Evolutionary conservation across 805 yeast genomes (phyloP).

Genomic region (Torulaspora gathmanii): DNA sequence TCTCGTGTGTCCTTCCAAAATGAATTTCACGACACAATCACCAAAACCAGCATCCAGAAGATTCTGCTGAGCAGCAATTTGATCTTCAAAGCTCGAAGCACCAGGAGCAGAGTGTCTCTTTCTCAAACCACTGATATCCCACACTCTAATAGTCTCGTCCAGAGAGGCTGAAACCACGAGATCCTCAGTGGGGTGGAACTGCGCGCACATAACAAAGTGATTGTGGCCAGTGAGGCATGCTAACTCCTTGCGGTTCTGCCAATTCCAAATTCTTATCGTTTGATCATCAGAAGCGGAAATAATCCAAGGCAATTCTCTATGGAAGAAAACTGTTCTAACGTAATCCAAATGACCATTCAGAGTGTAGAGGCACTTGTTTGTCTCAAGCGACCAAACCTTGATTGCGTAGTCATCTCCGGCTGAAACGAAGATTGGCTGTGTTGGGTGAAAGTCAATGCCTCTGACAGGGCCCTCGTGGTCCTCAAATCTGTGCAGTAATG

Average conservation of each 20-base stretch:
- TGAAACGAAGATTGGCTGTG: conserved; percentile 94
- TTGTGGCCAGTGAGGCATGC: conserved; percentile 97
- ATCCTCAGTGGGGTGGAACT: conserved; percentile 94
- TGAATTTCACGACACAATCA: conserved; percentile 91
- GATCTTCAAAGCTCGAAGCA: conserved; percentile 42
- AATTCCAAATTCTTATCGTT: conserved; percentile 98
- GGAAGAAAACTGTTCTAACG: conserved; percentile 90
- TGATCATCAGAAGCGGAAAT: conserved; percentile 95
- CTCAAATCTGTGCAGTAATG: conserved; percentile 90
- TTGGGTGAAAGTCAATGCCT: conserved; percentile 92
- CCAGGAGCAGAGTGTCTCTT: conserved; percentile 91
- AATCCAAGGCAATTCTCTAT: conserved; percentile 95
- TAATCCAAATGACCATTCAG: conserved; percentile 92
- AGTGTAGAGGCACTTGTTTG: conserved; percentile 88
- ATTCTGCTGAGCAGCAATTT: conserved; percentile 48
- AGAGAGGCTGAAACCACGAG: conserved; percentile 90
- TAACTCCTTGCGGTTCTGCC: conserved; percentile 97
- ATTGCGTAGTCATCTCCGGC: conserved; percentile 97
- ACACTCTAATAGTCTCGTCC: conserved; percentile 97
- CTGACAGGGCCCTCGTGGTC: conserved; percentile 99
- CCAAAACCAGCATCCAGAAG: conserved; percentile 94
- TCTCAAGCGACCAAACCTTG: conserved; percentile 92
- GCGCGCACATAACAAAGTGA: conserved; percentile 97
- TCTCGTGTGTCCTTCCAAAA: conserved; percentile 95
- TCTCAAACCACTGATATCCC: conserved; percentile 95